phyloP scores from a whole-genome alignment of 2,329 filamentous ascomycete species.

The Plectosphaerella sp. region DNA sequence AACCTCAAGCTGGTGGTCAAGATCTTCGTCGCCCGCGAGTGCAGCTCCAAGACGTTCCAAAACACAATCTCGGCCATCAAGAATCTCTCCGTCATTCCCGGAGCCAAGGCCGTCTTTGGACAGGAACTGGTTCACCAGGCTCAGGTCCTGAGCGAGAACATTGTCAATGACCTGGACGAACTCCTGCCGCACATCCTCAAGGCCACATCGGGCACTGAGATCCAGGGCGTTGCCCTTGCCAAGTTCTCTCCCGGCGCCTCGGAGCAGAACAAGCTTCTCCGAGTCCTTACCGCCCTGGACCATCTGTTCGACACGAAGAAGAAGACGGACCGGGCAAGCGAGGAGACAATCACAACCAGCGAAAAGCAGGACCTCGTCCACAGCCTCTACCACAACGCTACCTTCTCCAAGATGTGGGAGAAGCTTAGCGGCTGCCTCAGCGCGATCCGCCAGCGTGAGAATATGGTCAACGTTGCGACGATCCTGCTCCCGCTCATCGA shows the following conservation, averaged over 20 bases:
- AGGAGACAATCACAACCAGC: conserved; percentile 46
- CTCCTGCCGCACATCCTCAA: conserved; percentile 82
- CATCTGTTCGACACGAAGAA: conserved; percentile 88
- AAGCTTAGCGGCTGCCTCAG: conserved; percentile 85
- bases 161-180: conserved; percentile 78
- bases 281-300: conserved; percentile 88
- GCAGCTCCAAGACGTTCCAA: conserved; percentile 95
- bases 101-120: conserved; percentile 87
- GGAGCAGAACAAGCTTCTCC: conserved; percentile 91
- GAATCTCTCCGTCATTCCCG: conserved; percentile 89
- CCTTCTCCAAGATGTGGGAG: conserved; percentile 86
- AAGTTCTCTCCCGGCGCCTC: conserved; percentile 96
- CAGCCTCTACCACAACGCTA: conserved; percentile 84
- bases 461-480: conserved; percentile 94
- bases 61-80: conserved; percentile 98
- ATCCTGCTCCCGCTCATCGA: conserved; percentile 93
- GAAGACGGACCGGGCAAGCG: conserved; percentile 39
- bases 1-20: conserved; percentile 94
- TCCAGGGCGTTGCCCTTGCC: conserved; percentile 87
- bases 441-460: conserved; percentile 85
- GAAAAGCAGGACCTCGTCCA: conserved; percentile 82
- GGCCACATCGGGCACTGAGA: conserved; percentile 85
- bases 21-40: conserved; percentile 93
- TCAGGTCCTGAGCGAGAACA: conserved; percentile 76
- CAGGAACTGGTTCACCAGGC: conserved; percentile 87